These are phyloP conservation scores for Isabelozyma pseudorhagii DNA, from an alignment of 805 yeast species.

Conservation along the genomic window DNA sequence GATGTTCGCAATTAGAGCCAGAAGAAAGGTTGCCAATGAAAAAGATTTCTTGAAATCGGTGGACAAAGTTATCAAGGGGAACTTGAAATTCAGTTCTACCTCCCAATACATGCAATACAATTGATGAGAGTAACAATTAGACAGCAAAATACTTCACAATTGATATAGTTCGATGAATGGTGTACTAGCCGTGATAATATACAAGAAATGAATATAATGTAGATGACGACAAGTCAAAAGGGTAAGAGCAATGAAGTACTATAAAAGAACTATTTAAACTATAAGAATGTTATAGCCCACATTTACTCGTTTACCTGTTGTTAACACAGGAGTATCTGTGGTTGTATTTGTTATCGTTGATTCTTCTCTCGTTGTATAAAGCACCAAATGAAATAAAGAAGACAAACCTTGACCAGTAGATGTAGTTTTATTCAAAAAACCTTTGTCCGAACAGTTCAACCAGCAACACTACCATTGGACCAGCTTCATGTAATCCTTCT, in stretches of 20 bases:
- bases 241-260: no score
- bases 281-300: no score
- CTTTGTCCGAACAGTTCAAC: not conserved
- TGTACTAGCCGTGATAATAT: not conserved
- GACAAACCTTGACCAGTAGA: no score
- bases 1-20: conserved; percentile 98
- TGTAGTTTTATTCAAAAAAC: no score
- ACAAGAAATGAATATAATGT: not conserved
- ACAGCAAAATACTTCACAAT: not conserved
- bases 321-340: no score
- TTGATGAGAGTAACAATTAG: conserved; percentile 26
- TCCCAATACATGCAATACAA: conserved; percentile 98
- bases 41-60: conserved; percentile 97
- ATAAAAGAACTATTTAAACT: no score
- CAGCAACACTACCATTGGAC: not conserved
- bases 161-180: not conserved
- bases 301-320: no score
- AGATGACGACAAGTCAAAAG: not conserved
- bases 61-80: conserved; percentile 97
- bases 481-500: not conserved
- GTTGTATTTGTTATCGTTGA: no score
- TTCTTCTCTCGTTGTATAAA: no score
- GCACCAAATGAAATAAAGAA: no score
- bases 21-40: conserved; percentile 97
- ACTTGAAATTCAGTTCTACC: conserved; percentile 95